A percentile compares a stretch with the other conserved stretches of the same genome.
Conservation (phyloP, 2,329 filamentous ascomycete species). For the Lasiodiplodia sp. region DNA sequence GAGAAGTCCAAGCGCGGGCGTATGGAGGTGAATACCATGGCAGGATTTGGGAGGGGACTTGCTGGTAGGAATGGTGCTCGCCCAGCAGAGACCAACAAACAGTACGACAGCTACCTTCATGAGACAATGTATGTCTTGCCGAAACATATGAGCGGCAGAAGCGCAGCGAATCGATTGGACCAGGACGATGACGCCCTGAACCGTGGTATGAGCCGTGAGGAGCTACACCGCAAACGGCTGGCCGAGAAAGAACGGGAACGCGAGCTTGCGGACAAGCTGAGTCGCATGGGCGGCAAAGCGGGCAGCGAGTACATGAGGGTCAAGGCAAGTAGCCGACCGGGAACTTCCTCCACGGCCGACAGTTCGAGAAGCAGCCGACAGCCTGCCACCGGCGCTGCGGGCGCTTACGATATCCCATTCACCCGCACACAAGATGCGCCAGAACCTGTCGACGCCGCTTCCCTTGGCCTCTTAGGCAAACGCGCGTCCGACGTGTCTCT, state of each 20-base stretch:
- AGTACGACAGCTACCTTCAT: conserved; percentile 66
- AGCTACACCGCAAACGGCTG: conserved; percentile 70
- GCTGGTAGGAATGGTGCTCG: conserved; percentile 38
- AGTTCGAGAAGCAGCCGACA: neutral
- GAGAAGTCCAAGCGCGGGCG: conserved; percentile 72
- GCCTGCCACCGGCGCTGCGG: conserved; percentile 30
- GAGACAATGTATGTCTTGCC: conserved; percentile 55
- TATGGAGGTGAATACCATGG: conserved; percentile 80
- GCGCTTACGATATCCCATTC: conserved; percentile 31
- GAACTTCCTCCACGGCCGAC: neutral
- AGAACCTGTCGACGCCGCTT: conserved; percentile 39
- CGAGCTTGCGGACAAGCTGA: conserved; percentile 73
- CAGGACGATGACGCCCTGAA: conserved; percentile 66
- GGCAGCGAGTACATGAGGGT: conserved; percentile 74
- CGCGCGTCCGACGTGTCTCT: conserved; percentile 53
- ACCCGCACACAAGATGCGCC: conserved; percentile 5
- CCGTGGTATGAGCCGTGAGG: conserved; percentile 67
- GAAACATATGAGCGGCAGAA: conserved; percentile 43
- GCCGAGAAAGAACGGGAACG: conserved; percentile 74
- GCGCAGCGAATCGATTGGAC: conserved; percentile 70
- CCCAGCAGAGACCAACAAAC: conserved; percentile 39
- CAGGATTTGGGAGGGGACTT: conserved; percentile 43
- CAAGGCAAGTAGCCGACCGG: conserved; percentile 32
- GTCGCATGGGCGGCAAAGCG: conserved; percentile 66
- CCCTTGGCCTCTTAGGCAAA: conserved; percentile 54